A percentile compares a stretch with the other conserved stretches of the same genome.
These are phyloP conservation scores for Neurospora sp. DNA, from an alignment of 495 filamentous ascomycete species.

Conservation along the genomic window DNA sequence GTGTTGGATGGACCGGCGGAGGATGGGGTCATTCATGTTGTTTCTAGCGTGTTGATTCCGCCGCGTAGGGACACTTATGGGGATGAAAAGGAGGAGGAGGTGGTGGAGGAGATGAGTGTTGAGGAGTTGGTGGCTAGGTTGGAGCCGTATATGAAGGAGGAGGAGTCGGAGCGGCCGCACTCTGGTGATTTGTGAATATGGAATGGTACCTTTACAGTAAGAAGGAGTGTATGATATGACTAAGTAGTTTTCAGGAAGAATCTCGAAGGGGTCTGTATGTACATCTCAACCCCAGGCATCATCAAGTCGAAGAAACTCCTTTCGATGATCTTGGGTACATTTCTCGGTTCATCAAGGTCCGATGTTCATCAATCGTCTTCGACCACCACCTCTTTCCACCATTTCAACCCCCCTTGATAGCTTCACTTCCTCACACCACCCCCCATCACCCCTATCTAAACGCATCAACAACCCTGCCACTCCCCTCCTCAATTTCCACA, in stretches of 20 bases:
- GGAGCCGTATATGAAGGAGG: constrained; percentile 13
- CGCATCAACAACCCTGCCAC: constrained; percentile 21
- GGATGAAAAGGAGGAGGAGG: constrained; percentile 9
- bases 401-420: neutral
- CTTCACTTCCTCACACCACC: too few species aligned
- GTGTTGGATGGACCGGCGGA: constrained; percentile 55
- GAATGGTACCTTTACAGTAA: neutral
- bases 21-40: constrained; percentile 71
- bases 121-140: constrained; percentile 19
- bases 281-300: neutral
- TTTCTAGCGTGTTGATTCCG: constrained; percentile 62
- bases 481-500: constrained; percentile 22
- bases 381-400: neutral
- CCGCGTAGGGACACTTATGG: constrained; percentile 37
- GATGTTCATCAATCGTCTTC: neutral
- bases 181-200: constrained; percentile 8
- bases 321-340: neutral
- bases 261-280: neutral
- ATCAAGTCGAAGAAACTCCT: neutral
- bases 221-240: neutral
- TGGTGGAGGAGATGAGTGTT: constrained; percentile 11
- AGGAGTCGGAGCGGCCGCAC: neutral
- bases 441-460: neutral
- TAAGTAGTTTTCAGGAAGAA: too few species aligned
- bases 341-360: neutral